phyloP scores from a whole-genome alignment of 2,329 filamentous ascomycete genomes.

The Neobulgaria alba region DNA sequence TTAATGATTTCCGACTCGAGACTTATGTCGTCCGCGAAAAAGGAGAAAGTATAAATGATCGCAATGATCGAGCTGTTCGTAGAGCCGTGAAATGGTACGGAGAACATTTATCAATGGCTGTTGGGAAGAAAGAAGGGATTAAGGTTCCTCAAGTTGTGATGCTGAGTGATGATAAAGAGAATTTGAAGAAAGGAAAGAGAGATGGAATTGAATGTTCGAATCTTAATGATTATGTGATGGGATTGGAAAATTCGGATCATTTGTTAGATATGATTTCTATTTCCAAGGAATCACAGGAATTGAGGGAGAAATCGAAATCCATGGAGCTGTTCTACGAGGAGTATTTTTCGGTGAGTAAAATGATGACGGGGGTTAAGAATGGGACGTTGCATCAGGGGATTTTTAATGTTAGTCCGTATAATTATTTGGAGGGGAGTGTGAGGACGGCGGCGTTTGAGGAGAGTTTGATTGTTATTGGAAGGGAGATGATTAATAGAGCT shows the following conservation, averaged over 20 bases:
- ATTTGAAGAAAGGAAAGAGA: conserved; percentile 69
- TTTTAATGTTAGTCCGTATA: conserved; percentile 95
- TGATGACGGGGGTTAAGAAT: conserved; percentile 88
- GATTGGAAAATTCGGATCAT: conserved; percentile 73
- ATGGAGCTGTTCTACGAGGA: conserved; percentile 73
- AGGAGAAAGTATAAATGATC: conserved; percentile 88
- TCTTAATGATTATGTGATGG: conserved; percentile 69
- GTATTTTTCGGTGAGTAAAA: conserved; percentile 79
- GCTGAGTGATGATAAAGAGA: conserved; percentile 87
- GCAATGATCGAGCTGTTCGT: conserved; percentile 88
- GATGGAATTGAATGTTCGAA: conserved; percentile 65
- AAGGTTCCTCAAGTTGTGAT: conserved; percentile 74
- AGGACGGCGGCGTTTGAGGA: conserved; percentile 87
- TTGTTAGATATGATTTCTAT: conserved; percentile 91
- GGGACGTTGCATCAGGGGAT: conserved; percentile 87
- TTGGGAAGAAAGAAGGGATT: conserved; percentile 40
- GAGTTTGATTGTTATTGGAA: conserved; percentile 75
- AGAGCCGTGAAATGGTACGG: conserved; percentile 84
- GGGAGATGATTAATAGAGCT: conserved; percentile 92
- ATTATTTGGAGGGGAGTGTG: conserved; percentile 91
- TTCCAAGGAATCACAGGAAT: conserved; percentile 57
- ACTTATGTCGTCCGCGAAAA: conserved; percentile 70
- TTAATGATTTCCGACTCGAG: conserved; percentile 94
- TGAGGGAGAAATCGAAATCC: conserved; percentile 51
- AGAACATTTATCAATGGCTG: conserved; percentile 62